Base-by-base conservation (phyloP, 352 stramenopile genomes). In the Phytophthora ramorum region DNA sequence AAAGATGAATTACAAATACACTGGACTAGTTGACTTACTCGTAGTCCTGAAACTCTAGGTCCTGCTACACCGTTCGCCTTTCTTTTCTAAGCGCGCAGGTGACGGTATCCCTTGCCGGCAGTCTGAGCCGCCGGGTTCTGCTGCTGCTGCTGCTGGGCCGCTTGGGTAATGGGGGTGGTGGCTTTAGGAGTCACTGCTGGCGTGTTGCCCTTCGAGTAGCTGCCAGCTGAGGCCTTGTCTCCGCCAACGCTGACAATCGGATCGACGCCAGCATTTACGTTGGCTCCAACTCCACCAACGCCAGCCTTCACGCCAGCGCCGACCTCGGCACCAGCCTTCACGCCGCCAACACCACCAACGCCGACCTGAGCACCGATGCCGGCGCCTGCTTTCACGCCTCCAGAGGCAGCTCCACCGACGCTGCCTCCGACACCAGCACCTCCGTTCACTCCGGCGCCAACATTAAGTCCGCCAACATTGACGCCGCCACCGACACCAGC, bases 291-390 rank as follows among this genome's bases (percentile, higher is more conserved):
- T n/a, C n/a, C n/a, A n/a, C n/a, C 7, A 38, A 51, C 46, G 9
- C 24, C 26, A 35, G 13, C 16, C 13, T 5, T 26, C 13, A 52
- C 46, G 24, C 37, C 22, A 19, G 48, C 19, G 1, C 48, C 48
- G 20, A 56, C 32, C 20, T 35, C 19, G 6, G 46, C 46, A 24
- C 46, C 46, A 3, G 30, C 28, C 47, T 55, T 55, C 30, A 35
- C n/a, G n/a, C n/a, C n/a, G n/a, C n/a, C n/a, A 13, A 55, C 47
- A 30, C 30, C 47, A 17, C 6, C n/a, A 22, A 10, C 26, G 14
- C 26, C 46, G 14, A 52, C 19, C 10, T 19, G 26, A 4, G 22
- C 46, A 22, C 46, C 46, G 19, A 37, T 24, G 12, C 5, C 46
- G 7, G 16, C 46, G 19, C 26, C 46, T 10, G 26, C 26, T 12